Evolutionary conservation across 1,284 basidiomycete species (phyloP).

Genomic region (Cutaneotrichosporon spelunceum): DNA sequence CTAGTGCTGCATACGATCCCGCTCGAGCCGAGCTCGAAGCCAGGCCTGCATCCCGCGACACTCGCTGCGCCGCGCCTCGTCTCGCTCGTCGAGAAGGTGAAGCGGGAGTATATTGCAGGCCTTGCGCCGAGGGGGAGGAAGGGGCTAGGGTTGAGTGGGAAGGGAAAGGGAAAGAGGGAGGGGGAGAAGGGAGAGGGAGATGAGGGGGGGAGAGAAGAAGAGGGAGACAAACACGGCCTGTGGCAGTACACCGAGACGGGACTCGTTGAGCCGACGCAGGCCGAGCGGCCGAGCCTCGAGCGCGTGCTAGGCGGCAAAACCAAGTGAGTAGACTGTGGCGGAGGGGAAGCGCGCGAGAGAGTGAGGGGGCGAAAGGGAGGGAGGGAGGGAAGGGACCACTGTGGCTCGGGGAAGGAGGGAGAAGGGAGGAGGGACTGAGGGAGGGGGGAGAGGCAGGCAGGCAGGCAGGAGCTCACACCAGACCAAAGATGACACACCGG

Average conservation of each 20-base stretch:
- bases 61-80: slow-evolving; percentile 64
- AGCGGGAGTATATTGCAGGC: slow-evolving; percentile 61
- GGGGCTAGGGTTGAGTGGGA: too few species aligned
- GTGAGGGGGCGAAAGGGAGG: too few species aligned
- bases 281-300: slow-evolving; percentile 35
- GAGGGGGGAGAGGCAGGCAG: slow-evolving; percentile 8
- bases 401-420: too few species aligned
- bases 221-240: slow-evolving; percentile 53
- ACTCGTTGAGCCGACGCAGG: slow-evolving; percentile 51
- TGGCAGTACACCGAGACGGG: slow-evolving; percentile 78
- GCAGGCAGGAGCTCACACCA: slow-evolving; percentile 42
- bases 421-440: too few species aligned
- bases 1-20: slow-evolving; percentile 69
- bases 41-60: slow-evolving; percentile 49
- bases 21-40: slow-evolving; percentile 5
- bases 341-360: too few species aligned
- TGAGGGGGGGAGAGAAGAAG: too few species aligned
- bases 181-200: too few species aligned
- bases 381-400: too few species aligned
- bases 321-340: slow-evolving; percentile 58
- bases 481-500: slow-evolving; percentile 62
- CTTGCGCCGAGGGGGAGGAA: too few species aligned
- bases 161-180: too few species aligned
- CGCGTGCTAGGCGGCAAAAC: slow-evolving; percentile 55
- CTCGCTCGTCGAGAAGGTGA: slow-evolving; percentile 76